Conservation (phyloP, 768 basidiomycete species). For the Cyclocybe cylindracea region DNA sequence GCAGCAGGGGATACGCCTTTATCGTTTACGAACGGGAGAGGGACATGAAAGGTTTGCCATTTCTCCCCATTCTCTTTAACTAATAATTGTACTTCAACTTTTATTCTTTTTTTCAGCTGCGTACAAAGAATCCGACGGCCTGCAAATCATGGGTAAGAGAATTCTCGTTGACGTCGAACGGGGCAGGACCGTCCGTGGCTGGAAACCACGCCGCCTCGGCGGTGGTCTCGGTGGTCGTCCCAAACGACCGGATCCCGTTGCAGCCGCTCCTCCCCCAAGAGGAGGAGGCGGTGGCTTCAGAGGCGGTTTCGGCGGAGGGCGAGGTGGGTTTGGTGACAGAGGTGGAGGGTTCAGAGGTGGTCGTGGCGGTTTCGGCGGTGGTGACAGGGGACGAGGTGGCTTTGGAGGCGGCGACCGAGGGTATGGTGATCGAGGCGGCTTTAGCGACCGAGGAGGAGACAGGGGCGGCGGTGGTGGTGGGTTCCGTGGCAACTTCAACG, state of each 20-base stretch:
- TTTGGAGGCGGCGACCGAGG: conserved; percentile 61
- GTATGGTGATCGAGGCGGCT: conserved; percentile 43
- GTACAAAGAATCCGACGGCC: conserved; percentile 97
- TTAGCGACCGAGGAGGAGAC: conserved; percentile 41
- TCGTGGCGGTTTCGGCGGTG: conserved; percentile 32
- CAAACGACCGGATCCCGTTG: conserved; percentile 65
- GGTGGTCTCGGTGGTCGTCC: conserved; percentile 99
- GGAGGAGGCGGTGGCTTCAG: conserved; percentile 43
- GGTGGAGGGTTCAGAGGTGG: conserved; percentile 41
- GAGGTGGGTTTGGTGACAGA: conserved; percentile 48
- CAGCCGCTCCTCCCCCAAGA: conserved; percentile 35
- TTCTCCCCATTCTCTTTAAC: conserved; percentile 9
- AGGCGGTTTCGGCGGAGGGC: conserved; percentile 32
- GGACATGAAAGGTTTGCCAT: conserved; percentile 92
- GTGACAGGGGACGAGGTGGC: conserved; percentile 39
- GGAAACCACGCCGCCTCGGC: conserved; percentile 95
- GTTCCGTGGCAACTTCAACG: conserved; percentile 25
- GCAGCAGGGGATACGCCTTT: conserved; percentile 92
- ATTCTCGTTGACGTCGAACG: conserved; percentile 98
- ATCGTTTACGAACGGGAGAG: conserved; percentile 97
- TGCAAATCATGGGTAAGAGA: conserved; percentile 94
- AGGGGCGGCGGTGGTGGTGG: conserved; percentile 38
- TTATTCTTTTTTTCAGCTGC: conserved; percentile 55
- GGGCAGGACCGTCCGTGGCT: conserved; percentile 95
- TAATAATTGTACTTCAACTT: conserved; percentile 13